These are phyloP conservation scores for Lablab purpureus DNA, from an alignment of 306 rosid species.

Conservation along the genomic window DNA sequence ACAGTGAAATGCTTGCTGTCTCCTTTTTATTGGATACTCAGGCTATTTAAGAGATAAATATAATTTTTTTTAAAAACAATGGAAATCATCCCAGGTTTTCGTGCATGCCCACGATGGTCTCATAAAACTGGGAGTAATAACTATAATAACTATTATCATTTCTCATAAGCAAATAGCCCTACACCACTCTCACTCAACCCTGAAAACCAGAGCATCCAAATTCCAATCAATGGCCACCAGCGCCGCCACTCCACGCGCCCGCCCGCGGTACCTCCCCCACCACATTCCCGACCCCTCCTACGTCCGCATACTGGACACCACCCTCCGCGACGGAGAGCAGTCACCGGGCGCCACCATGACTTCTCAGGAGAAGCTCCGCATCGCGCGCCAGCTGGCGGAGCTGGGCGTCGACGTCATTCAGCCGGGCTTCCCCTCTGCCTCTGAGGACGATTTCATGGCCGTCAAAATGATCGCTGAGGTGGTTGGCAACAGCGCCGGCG, in stretches of 20 bases:
- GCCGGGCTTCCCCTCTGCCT: constrained; percentile 87
- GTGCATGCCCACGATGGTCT: too few species aligned
- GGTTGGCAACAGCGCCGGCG: constrained; percentile 64
- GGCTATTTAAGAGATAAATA: too few species aligned
- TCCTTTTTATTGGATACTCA: too few species aligned
- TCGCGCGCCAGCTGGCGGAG: constrained; percentile 68
- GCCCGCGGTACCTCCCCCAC: constrained; percentile 74
- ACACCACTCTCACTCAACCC: background rate
- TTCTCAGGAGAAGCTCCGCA: constrained; percentile 68
- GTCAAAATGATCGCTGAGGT: constrained; percentile 73
- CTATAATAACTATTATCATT: too few species aligned
- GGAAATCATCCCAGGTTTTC: too few species aligned
- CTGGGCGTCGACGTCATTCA: constrained; percentile 89
- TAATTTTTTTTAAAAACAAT: too few species aligned
- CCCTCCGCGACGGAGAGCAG: constrained; percentile 97
- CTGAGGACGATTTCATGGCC: constrained; percentile 73
- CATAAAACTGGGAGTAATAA: too few species aligned
- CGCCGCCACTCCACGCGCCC: background rate
- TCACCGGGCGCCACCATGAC: constrained; percentile 88
- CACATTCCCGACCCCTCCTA: constrained; percentile 72
- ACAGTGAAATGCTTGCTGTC: too few species aligned
- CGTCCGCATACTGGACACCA: constrained; percentile 84
- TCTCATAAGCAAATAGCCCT: background rate
- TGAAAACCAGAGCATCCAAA: background rate
- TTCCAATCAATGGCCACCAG: background rate